phyloP scores from a whole-genome alignment of 108 stramenopile genomes.

The Stephanodiscus triporus region DNA sequence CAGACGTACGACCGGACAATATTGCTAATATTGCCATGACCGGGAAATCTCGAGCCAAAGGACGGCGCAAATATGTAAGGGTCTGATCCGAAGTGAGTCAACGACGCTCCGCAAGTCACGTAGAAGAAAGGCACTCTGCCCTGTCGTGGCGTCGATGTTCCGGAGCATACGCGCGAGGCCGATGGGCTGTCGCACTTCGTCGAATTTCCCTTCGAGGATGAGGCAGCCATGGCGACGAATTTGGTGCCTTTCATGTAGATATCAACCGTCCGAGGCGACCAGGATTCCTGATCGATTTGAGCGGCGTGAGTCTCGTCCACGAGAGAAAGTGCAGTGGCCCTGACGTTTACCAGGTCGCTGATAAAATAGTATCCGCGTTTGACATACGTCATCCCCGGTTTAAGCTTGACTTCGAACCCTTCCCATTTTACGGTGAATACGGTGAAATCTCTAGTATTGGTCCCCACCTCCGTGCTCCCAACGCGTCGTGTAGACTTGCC shows the following conservation, averaged over 20 bases:
- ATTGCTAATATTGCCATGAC: conserved; percentile 3
- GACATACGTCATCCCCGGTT: conserved; percentile 24
- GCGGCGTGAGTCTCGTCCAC: conserved; percentile 6
- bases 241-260: conserved; percentile 17
- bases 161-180: neutral
- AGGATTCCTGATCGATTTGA: conserved; percentile 11
- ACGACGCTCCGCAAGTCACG: conserved; percentile 25
- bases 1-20: conserved; percentile 30
- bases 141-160: conserved; percentile 1
- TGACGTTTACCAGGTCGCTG: conserved; percentile 4
- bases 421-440: conserved; percentile 27
- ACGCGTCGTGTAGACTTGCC: neutral
- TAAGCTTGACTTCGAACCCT: neutral
- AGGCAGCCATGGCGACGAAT: conserved; percentile 27
- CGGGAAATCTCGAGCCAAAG: conserved; percentile 25
- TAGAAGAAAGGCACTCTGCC: conserved; percentile 22
- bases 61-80: conserved; percentile 32
- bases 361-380: conserved; percentile 29
- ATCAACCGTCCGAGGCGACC: conserved; percentile 22
- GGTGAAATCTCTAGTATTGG: conserved; percentile 19
- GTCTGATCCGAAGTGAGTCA: conserved; percentile 24
- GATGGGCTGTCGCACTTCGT: conserved; percentile 14
- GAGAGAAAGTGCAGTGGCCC: conserved; percentile 4
- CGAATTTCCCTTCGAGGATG: conserved; percentile 10
- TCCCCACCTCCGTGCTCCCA: conserved; percentile 23